Conservation (phyloP, 306 rosid species). For the Ziziphus jujuba region DNA sequence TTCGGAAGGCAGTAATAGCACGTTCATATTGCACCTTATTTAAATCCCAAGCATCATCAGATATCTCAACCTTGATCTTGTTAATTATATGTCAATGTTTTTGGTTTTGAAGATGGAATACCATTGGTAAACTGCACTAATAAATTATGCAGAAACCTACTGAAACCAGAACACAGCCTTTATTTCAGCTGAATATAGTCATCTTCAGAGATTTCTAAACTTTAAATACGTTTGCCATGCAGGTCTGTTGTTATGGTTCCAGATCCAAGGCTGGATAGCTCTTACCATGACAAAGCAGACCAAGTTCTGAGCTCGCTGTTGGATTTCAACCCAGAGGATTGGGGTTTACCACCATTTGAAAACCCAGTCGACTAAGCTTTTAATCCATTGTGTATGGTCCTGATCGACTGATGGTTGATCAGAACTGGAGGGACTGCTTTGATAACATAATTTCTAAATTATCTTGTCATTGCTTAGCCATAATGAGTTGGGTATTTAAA, state of each 20-base stretch:
- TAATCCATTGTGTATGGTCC: neutral
- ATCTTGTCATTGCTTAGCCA: neutral
- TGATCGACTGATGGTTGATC: neutral
- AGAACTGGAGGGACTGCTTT: neutral
- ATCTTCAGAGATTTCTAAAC: conserved; percentile 10
- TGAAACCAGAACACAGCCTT: neutral
- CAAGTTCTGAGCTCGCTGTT: conserved; percentile 70
- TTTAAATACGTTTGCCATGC: conserved; percentile 23
- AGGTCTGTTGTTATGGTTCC: conserved; percentile 92
- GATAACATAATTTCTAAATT: neutral
- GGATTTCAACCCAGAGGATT: conserved; percentile 80
- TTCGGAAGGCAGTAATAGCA: too few relatives aligned
- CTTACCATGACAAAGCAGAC: conserved; percentile 59
- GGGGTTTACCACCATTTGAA: conserved; percentile 90
- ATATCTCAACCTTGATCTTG: neutral
- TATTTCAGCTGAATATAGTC: neutral
- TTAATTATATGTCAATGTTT: too few relatives aligned
- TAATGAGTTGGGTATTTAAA: neutral
- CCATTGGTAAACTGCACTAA: neutral
- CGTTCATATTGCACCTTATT: too few relatives aligned
- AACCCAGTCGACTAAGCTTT: conserved; percentile 40
- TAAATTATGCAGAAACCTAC: neutral
- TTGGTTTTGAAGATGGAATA: neutral
- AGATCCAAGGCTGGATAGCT: conserved; percentile 82
- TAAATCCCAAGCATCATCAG: too few relatives aligned